These are phyloP conservation scores for Cephalotrichum gorgonifer DNA, from an alignment of 2,329 filamentous ascomycete genomes.

Conservation along the genomic window DNA sequence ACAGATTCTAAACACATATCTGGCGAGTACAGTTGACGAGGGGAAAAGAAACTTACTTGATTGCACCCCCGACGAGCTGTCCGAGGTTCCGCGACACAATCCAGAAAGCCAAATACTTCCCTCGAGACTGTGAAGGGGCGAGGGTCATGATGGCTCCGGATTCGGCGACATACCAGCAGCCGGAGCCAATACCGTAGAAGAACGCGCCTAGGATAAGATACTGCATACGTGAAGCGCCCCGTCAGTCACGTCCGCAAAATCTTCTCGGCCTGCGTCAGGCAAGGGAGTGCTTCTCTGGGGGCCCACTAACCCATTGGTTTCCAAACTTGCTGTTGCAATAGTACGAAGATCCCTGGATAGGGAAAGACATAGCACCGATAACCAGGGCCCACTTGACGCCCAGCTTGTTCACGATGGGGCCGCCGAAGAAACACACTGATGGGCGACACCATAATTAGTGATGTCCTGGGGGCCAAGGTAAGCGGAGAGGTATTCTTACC, in stretches of 20 bases:
- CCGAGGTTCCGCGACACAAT: slow-evolving; percentile 35
- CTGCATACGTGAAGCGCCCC: slow-evolving; percentile 10
- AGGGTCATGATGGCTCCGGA: slow-evolving; percentile 37
- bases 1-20: no score
- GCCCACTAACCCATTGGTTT: slow-evolving; percentile 30
- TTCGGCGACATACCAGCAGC: slow-evolving; percentile 38
- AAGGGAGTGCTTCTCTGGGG: neutral
- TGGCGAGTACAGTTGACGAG: no score
- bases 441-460: neutral
- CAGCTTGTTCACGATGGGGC: slow-evolving; percentile 33
- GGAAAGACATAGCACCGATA: slow-evolving; percentile 27
- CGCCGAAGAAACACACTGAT: slow-evolving; percentile 28
- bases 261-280: neutral
- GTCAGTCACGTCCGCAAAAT: no score
- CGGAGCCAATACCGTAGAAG: slow-evolving; percentile 26
- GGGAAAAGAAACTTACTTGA: slow-evolving; percentile 27
- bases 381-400: slow-evolving; percentile 35
- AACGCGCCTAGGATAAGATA: slow-evolving; percentile 28
- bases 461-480: no score
- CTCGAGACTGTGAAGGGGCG: slow-evolving; percentile 31
- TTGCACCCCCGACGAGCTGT: slow-evolving; percentile 34
- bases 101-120: slow-evolving; percentile 36
- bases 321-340: slow-evolving; percentile 38
- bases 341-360: slow-evolving; percentile 34
- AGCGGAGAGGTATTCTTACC: slow-evolving; percentile 10